Evolutionary conservation across 805 yeast genomes (phyloP), one percentile per base, ranked within the genome.

Genomic region (Candida corydali): DNA sequence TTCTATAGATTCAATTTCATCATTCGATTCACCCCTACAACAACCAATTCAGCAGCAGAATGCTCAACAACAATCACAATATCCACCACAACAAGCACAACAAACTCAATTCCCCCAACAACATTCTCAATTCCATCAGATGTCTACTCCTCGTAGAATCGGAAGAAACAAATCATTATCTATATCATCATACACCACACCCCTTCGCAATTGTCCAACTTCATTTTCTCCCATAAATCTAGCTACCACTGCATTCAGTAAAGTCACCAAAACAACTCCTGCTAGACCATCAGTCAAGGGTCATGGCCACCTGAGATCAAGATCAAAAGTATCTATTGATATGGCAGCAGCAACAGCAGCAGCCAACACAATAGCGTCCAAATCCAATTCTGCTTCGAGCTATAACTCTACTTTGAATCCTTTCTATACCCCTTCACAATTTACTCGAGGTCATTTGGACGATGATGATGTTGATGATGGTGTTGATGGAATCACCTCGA

Each of bases 221-320:
- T 43, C 16, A 40, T 43, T 43, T 29, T 54, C 62, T 6, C 59
- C 60, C 12, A 47, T 54, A 10, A 50, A 52, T 29, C 39, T 50
- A 20, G 47, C 49, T 6, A 35, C 47, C 6, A 27, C 43, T 15
- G 28, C 43, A 4, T 34, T 30, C 8, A 42, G 40, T 26, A 62
- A 61, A 42, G 55, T 67, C 17, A 47, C 55, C 37, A 66, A 66
- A 47, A 66, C 65, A 46, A 59, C 72, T 7, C 70, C 73, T 1
- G 59, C 52, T 37, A 26, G 31, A 26, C 20, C 47, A 40, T 45
- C 52, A 50, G 26, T 41, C 32, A 49, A 55, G 47, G 57, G 60
- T 25, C 75, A 70, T 46, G 47, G 59, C 22, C 46, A 75, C 34
- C 61, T 73, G 3, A 49, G 68, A 31, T 69, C 75, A 2, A 46